These are phyloP conservation scores for Calonectria naviculata DNA, from an alignment of 2,329 filamentous ascomycete species.

Conservation along the genomic window DNA sequence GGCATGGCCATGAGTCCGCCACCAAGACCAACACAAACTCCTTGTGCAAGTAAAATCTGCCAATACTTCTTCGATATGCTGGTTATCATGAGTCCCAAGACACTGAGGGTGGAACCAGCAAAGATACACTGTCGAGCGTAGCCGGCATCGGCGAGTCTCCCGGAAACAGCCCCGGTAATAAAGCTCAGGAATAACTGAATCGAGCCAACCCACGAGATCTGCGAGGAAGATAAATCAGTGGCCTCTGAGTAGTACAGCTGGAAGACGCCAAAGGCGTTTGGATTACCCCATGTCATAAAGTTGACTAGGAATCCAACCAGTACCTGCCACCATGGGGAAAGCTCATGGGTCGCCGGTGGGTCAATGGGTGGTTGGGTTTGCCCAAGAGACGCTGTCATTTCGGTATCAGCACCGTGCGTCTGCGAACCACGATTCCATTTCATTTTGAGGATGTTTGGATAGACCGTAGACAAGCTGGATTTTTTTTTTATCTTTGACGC, in stretches of 20 bases:
- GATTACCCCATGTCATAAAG: slow-evolving; percentile 4
- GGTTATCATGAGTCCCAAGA: not conserved
- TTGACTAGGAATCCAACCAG: not conserved
- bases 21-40: not conserved
- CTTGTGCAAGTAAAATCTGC: slow-evolving; percentile 7
- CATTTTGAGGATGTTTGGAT: not conserved
- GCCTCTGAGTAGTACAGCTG: not conserved
- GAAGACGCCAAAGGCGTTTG: not conserved
- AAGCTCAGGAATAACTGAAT: not conserved
- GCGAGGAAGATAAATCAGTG: not conserved
- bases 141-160: not conserved
- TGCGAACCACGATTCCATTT: not conserved
- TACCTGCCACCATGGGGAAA: not conserved
- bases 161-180: not conserved
- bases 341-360: not conserved
- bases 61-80: not conserved
- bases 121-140: not conserved
- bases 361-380: not conserved
- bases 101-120: not conserved
- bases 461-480: too few species aligned
- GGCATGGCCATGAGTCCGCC: slow-evolving; percentile 6
- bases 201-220: slow-evolving; percentile 12
- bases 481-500: too few species aligned
- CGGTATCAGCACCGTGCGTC: not conserved
- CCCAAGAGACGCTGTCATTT: not conserved